These are phyloP conservation scores for Pholiota molesta DNA, from an alignment of 768 basidiomycete genomes.

Conservation along the genomic window DNA sequence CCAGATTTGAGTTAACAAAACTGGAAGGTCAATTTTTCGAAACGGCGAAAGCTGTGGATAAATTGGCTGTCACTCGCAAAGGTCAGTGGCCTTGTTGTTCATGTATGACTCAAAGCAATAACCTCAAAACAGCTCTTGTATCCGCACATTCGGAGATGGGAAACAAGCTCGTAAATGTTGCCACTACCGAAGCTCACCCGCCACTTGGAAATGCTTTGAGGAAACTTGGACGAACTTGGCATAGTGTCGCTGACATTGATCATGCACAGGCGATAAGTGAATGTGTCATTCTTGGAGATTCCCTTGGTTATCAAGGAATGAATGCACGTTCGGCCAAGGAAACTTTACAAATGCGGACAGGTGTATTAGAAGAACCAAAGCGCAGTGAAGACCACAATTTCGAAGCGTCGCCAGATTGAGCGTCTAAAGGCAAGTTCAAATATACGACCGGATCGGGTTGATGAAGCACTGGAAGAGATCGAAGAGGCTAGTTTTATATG, in stretches of 20 bases:
- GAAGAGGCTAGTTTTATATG: constrained; percentile 67
- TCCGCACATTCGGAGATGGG: constrained; percentile 85
- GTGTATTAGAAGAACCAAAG: constrained; percentile 90
- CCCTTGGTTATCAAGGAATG: constrained; percentile 93
- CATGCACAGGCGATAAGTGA: constrained; percentile 93
- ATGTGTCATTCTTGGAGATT: constrained; percentile 95
- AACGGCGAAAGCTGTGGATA: constrained; percentile 89
- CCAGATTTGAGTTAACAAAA: constrained; percentile 90
- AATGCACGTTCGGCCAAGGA: constrained; percentile 98
- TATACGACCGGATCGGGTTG: constrained; percentile 84
- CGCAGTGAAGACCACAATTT: constrained; percentile 91
- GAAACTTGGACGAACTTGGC: constrained; percentile 86
- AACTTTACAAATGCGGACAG: constrained; percentile 86
- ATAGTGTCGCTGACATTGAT: constrained; percentile 85
- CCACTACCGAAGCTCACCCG: constrained; percentile 86
- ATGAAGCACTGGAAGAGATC: constrained; percentile 90
- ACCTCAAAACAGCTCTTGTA: constrained; percentile 63
- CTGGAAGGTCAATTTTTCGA: constrained; percentile 93
- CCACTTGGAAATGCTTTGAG: constrained; percentile 82
- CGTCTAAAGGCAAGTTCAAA: constrained; percentile 83
- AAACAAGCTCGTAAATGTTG: constrained; percentile 88
- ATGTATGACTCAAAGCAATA: constrained; percentile 6
- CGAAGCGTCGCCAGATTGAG: constrained; percentile 90
- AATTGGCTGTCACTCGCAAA: constrained; percentile 78
- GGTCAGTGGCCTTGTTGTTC: constrained; percentile 42